phyloP scores from a whole-genome alignment of 139 green algal species.

The Chlamydomonas sp. region DNA sequence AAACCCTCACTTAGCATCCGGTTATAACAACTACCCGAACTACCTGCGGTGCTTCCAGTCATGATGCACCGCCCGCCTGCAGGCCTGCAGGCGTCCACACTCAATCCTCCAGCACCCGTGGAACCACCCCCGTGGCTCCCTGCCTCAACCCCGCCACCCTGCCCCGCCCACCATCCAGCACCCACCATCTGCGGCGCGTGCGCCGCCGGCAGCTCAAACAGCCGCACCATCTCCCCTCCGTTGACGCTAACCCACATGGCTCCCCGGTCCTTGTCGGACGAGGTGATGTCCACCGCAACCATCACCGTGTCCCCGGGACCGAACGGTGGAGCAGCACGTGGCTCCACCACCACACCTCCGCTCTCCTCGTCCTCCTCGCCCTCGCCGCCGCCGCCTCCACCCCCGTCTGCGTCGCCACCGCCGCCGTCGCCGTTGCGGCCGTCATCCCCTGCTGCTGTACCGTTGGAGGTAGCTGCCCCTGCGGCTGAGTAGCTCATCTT shows the following conservation, averaged over 20 bases:
- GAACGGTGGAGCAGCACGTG: not conserved
- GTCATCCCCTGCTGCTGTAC: not conserved
- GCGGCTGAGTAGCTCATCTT: not conserved
- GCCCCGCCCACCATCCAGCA: too few relatives aligned
- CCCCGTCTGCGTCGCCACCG: not conserved
- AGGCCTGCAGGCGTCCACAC: not conserved
- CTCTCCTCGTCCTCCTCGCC: not conserved
- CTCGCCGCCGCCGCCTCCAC: not conserved
- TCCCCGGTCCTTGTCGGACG: too few relatives aligned
- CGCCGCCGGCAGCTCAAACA: slow-evolving; percentile 16
- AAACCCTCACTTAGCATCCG: too few relatives aligned
- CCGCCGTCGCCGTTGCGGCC: not conserved
- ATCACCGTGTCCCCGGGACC: slow-evolving; percentile 29
- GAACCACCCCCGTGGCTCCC: too few relatives aligned
- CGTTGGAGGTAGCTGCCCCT: not conserved
- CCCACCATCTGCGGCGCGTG: too few relatives aligned
- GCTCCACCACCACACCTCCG: not conserved
- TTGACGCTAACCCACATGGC: slow-evolving; percentile 23
- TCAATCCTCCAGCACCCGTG: too few relatives aligned
- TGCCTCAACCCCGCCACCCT: too few relatives aligned
- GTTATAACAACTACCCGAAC: not conserved
- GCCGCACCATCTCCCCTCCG: slow-evolving; percentile 3
- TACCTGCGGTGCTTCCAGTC: not conserved
- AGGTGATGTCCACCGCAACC: slow-evolving; percentile 27
- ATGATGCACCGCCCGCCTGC: too few relatives aligned